Evolutionary conservation across 2,329 filamentous ascomycete species (phyloP), one percentile per base, ranked within the genome.

Genomic region (Colletotrichum endophyticum): DNA sequence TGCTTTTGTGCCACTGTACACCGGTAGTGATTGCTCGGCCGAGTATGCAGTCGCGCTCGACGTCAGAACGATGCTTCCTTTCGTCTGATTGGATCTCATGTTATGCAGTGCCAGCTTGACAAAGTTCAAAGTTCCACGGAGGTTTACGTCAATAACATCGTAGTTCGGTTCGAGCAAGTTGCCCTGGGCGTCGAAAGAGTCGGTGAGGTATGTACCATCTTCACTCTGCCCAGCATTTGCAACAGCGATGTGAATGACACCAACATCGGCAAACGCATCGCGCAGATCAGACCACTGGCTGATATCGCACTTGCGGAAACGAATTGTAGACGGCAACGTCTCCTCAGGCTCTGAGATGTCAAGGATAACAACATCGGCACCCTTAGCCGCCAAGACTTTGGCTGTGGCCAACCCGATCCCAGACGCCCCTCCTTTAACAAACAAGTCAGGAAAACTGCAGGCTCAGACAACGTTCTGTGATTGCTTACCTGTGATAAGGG

Each of bases 21-120:
- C 80, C 0, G 85, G 84, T 8, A 86, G 70, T 8, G 69, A 79
- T 30, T 84, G 82, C 76, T 87, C 86, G 11, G 86, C 83, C 3
- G 80, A 74, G 72, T 86, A 86, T 0, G 82, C 84, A 7, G 84
- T 84, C 0, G 83, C 81, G 72, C 84, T 86, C 5, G 81, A 74
- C 2, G 84, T 85, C 39, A 87, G 81, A n/a, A 86, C 85, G 32
- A 86, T 83, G 73, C 83, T 83, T 3, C 84, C 84, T n/a, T 1
- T 76, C n/a, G 61, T 76, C 8, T 68, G 39, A 8, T 80, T 64
- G 66, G 69, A 73, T 11, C 78, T 75, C 80, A 85, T 82, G n/a
- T 36, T 57, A 28, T 78, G 79, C 63, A 80, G 70, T 1, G 82
- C 81, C 1, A 87, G 78, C 76, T 85, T 86, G 57, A 83, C 76